Base-by-base conservation (phyloP, 805 yeast species). In the Yarrowia divulgata region DNA sequence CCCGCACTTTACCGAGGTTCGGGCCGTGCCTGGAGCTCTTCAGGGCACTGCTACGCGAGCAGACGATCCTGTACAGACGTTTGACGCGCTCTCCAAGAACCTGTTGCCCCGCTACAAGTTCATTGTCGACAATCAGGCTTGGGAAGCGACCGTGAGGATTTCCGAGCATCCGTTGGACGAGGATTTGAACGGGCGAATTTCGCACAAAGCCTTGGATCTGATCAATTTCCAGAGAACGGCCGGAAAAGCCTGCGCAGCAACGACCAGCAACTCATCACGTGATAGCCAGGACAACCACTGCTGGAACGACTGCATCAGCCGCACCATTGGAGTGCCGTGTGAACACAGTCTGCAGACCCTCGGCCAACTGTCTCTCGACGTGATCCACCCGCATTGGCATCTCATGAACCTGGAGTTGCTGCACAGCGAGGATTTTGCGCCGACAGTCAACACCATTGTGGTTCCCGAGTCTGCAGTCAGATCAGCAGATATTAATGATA, bases 331-430 rank as follows among this genome's bases (percentile, higher is more conserved):
- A 23, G 29, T 57, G 2, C 63, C 63, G 0, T 57, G 63, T 13
- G 2, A 8, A 13, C 45, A 35, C 34, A 37, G 34, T 5, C 8
- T 54, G 32, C 8, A 10, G 29, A 23, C 2, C 29, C 29, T 23
- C 29, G 29, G 29, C 3, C 2, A 23, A 12, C 16, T 45, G 16
- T 9, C 32, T 1, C 23, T n/a, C 4, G 9, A 18, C 7, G 45
- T 37, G 14, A 19, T 57, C 23, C 63, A 57, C 40, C 16, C 63
- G 14, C 63, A 57, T 29, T 57, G 63, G 63, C 48, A 40, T 9
- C 29, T 57, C 48, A 40, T 57, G 46, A 16, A 16, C 13, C 34
- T 29, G 3, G 63, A 23, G 4, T 23, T 16, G 8, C 19, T 39
- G 23, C 19, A 19, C 23, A 9, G 1, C 2, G 48, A 42, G 63